Evolutionary conservation across 306 rosid genomes (phyloP).

Genomic region (Albizia julibrissin): DNA sequence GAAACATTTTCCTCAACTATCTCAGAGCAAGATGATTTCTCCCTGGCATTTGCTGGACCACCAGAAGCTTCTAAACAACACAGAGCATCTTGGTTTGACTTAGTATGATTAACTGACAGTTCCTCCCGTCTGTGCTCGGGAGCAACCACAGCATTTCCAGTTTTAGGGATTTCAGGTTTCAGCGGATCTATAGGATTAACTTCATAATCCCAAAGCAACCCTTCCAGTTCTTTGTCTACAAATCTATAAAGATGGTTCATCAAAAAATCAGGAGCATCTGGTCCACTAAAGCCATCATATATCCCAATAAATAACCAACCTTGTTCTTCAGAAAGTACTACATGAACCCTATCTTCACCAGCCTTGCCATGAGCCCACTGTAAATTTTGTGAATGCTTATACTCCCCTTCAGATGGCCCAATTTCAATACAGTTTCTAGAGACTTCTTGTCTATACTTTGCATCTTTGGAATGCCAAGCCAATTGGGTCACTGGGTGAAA

Average conservation of each 20-base stretch:
- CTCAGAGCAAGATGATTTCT: conserved; percentile 43
- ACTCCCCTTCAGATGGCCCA: conserved; percentile 51
- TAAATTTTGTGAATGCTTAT: conserved; percentile 52
- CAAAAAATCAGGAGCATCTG: conserved; percentile 75
- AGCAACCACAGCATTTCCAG: conserved; percentile 29
- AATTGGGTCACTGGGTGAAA: conserved; percentile 59
- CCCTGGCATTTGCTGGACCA: conserved; percentile 30
- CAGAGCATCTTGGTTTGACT: conserved; percentile 41
- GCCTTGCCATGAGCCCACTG: conserved; percentile 87
- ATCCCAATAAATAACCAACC: conserved; percentile 81
- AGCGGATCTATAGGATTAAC: conserved; percentile 40
- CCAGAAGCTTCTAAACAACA: conserved; percentile 33
- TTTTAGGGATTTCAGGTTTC: conserved; percentile 28
- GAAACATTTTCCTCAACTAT: conserved; percentile 49
- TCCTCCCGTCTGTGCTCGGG: conserved; percentile 36
- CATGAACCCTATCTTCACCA: conserved; percentile 77
- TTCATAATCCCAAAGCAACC: conserved; percentile 72
- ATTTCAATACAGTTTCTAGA: conserved; percentile 43
- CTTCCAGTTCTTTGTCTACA: conserved; percentile 65
- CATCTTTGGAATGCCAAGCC: conserved; percentile 60
- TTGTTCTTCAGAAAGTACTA: conserved; percentile 73
- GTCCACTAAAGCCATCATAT: conserved; percentile 76
- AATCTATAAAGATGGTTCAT: conserved; percentile 68
- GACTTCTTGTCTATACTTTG: conserved; percentile 52
- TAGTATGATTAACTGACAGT: conserved; percentile 29